Conservation (phyloP, 345 rosid species). For the Sapria himalayana region DNA sequence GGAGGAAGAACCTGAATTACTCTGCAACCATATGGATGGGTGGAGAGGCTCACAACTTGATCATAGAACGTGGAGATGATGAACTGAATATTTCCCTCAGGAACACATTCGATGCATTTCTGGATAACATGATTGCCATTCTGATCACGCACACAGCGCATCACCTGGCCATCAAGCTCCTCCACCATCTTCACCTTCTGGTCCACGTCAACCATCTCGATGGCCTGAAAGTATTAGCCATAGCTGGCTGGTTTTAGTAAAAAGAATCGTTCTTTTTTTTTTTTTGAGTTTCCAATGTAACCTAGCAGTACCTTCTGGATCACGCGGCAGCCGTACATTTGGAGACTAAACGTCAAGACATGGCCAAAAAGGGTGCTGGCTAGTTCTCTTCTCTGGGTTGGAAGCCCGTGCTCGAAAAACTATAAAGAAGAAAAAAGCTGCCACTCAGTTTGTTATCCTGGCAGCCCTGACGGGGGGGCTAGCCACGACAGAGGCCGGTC, state of each 20-base stretch:
- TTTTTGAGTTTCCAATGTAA: no score
- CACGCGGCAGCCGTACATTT: slow-evolving; percentile 56
- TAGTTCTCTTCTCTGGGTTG: slow-evolving; percentile 34
- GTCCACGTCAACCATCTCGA: slow-evolving; percentile 42
- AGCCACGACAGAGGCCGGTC: no score
- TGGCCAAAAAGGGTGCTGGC: slow-evolving; percentile 30
- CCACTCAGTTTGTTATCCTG: no score
- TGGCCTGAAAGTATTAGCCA: slow-evolving; percentile 34
- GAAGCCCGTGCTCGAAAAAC: slow-evolving; percentile 55
- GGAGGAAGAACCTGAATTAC: slow-evolving; percentile 29
- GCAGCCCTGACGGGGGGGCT: no score
- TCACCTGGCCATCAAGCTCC: slow-evolving; percentile 36
- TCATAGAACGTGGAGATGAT: slow-evolving; percentile 26
- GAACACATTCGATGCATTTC: slow-evolving; percentile 51
- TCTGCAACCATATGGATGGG: slow-evolving; percentile 54
- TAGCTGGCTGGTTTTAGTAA: no score
- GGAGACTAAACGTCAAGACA: slow-evolving; percentile 38
- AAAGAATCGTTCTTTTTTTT: no score
- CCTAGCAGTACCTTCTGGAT: slow-evolving; percentile 34
- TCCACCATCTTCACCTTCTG: slow-evolving; percentile 46
- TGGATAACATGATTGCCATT: slow-evolving; percentile 62
- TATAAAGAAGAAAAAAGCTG: slow-evolving; percentile 8
- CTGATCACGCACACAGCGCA: slow-evolving; percentile 56
- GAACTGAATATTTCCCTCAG: slow-evolving; percentile 32
- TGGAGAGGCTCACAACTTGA: slow-evolving; percentile 36